Percentiles rank a stretch among this genome's conserved stretches.
Evolutionary conservation across 2,329 filamentous ascomycete genomes (phyloP).

Genomic region (Escovopsis sp.): DNA sequence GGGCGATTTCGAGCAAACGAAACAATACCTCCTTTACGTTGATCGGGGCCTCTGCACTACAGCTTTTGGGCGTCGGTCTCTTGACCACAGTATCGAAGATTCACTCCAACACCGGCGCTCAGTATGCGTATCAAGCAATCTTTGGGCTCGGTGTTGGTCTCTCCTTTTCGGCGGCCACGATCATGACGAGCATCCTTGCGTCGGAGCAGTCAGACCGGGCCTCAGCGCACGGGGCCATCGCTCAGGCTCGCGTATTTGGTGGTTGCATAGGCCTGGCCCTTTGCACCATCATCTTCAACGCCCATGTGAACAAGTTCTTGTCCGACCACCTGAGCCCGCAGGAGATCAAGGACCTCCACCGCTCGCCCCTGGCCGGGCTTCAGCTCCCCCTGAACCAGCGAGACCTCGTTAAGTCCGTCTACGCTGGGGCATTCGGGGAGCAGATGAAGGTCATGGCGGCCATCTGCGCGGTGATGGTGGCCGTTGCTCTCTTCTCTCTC

Average conservation of each 20-base stretch:
- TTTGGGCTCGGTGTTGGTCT: conserved; percentile 45
- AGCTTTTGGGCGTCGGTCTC: conserved; percentile 35
- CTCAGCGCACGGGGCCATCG: conserved; percentile 42
- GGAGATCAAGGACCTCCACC: conserved; percentile 28
- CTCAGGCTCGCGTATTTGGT: conserved; percentile 44
- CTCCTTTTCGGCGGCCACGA: conserved; percentile 39
- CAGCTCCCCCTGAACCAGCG: conserved; percentile 18
- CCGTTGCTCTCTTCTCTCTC: conserved; percentile 28
- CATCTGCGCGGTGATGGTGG: conserved; percentile 26
- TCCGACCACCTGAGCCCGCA: conserved; percentile 17
- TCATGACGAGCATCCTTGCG: conserved; percentile 38
- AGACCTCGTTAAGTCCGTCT: conserved; percentile 23
- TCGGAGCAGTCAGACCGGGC: conserved; percentile 34
- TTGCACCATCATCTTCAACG: conserved; percentile 43
- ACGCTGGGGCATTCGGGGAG: conserved; percentile 29
- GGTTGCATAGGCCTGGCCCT: conserved; percentile 42
- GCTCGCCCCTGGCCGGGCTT: conserved; percentile 25
- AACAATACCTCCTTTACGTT: conserved; percentile 40
- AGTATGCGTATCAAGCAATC: conserved; percentile 40
- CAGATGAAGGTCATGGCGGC: conserved; percentile 32
- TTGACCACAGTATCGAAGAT: conserved; percentile 27
- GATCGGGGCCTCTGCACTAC: conserved; percentile 31
- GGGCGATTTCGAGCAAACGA: conserved; percentile 33
- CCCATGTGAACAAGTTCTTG: conserved; percentile 24
- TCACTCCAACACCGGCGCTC: conserved; percentile 19